phyloP scores from a whole-genome alignment of 768 basidiomycete species.

The Mycena crocata region DNA sequence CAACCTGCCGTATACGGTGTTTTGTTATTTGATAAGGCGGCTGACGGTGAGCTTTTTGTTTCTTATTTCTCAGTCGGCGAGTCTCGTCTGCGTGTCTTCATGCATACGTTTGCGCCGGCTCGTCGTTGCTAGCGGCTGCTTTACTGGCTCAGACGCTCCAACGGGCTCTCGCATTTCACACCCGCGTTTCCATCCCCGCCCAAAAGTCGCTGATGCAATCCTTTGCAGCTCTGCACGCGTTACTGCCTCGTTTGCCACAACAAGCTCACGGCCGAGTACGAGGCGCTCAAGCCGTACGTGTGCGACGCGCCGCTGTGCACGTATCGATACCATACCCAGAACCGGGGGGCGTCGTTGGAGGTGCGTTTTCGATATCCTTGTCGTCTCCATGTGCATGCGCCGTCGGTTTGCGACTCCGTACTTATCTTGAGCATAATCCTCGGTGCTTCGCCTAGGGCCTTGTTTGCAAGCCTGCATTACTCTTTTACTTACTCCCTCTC shows the following conservation, averaged over 20 bases:
- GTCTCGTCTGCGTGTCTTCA: no score
- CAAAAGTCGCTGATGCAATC: no score
- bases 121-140: no score
- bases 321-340: constrained; percentile 76
- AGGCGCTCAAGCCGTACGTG: no score
- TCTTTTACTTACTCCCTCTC: not conserved
- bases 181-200: not conserved
- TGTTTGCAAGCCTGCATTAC: not conserved
- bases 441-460: not conserved
- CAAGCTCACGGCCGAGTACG: constrained; percentile 60
- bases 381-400: no score
- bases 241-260: constrained; percentile 84
- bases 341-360: constrained; percentile 75
- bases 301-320: constrained; percentile 70
- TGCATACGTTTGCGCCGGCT: no score
- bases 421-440: no score
- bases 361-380: no score
- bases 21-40: constrained; percentile 73
- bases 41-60: constrained; percentile 58
- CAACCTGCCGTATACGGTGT: constrained; percentile 73
- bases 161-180: not conserved
- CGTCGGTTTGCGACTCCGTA: no score
- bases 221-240: constrained; percentile 72
- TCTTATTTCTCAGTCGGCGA: not conserved
- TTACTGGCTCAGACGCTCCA: no score